Conservation (phyloP, 768 basidiomycete species). For the Mrakia frigida region DNA sequence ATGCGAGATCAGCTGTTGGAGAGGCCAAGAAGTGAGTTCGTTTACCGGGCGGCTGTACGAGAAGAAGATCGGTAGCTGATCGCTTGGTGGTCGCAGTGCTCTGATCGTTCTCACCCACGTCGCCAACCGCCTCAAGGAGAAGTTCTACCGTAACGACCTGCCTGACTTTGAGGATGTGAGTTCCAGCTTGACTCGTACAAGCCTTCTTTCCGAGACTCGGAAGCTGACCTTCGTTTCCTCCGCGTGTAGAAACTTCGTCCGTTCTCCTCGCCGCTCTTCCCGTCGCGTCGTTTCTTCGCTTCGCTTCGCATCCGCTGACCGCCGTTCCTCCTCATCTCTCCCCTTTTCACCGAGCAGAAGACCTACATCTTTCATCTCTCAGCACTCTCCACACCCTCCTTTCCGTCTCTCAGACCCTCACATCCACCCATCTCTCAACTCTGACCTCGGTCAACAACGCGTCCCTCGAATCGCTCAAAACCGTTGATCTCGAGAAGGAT, state of each 20-base stretch:
- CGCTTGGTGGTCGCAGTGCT: not conserved
- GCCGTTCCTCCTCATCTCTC: not conserved
- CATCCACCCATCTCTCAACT: conserved; percentile 52
- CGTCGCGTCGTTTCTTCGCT: not conserved
- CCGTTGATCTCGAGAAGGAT: conserved; percentile 58
- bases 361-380: conserved; percentile 47
- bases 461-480: conserved; percentile 32
- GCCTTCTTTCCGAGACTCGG: no score
- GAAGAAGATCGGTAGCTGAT: not conserved
- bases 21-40: conserved; percentile 24
- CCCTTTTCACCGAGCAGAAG: conserved; percentile 15
- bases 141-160: conserved; percentile 66
- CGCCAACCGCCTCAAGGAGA: conserved; percentile 63
- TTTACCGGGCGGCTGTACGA: no score
- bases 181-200: no score
- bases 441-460: not conserved
- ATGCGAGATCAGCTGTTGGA: conserved; percentile 7
- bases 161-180: conserved; percentile 58
- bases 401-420: conserved; percentile 57
- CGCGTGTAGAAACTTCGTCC: conserved; percentile 16
- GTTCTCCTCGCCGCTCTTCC: not conserved
- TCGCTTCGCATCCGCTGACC: not conserved
- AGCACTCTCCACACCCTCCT: conserved; percentile 53
- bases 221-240: not conserved
- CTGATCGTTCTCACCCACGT: conserved; percentile 39